A percentile compares a stretch with the other conserved stretches of the same genome.
Conservation (phyloP, 73 alveolate species). For the Paraurostyla sp. region DNA sequence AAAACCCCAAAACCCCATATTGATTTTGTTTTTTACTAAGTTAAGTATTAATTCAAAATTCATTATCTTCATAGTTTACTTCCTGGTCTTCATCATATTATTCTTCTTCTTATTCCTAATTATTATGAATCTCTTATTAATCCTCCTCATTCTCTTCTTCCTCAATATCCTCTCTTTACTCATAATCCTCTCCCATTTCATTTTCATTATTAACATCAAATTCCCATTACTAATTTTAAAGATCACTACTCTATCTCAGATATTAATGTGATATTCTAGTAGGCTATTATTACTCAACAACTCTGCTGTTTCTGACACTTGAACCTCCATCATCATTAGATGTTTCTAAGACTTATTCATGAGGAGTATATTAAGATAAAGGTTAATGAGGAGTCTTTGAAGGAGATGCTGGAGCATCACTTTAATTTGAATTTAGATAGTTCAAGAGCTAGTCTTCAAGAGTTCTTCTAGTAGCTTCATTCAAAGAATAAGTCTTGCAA, state of each 20-base stretch:
- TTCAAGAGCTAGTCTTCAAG: background rate
- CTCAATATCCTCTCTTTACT: background rate
- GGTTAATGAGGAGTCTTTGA: background rate
- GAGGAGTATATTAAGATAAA: background rate
- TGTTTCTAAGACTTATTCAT: background rate
- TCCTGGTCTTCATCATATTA: slow-evolving; percentile 15
- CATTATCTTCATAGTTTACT: background rate
- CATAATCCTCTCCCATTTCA: background rate
- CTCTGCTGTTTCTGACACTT: background rate
- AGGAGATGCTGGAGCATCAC: background rate
- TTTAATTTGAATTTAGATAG: background rate
- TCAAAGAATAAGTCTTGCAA: slow-evolving; percentile 45
- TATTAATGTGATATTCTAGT: background rate
- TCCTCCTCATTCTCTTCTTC: background rate
- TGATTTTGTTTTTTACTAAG: too few relatives aligned
- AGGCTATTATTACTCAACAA: background rate
- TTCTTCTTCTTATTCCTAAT: background rate
- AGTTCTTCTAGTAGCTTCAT: slow-evolving; percentile 41
- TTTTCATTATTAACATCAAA: background rate
- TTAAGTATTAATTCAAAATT: too few relatives aligned
- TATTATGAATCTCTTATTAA: background rate
- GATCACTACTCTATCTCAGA: too few relatives aligned
- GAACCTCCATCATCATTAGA: slow-evolving; percentile 43
- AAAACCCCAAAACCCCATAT: too few relatives aligned
- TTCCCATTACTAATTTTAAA: background rate